Conservation (phyloP, 331 rosid genomes). For the Pyracantha coccinea region DNA sequence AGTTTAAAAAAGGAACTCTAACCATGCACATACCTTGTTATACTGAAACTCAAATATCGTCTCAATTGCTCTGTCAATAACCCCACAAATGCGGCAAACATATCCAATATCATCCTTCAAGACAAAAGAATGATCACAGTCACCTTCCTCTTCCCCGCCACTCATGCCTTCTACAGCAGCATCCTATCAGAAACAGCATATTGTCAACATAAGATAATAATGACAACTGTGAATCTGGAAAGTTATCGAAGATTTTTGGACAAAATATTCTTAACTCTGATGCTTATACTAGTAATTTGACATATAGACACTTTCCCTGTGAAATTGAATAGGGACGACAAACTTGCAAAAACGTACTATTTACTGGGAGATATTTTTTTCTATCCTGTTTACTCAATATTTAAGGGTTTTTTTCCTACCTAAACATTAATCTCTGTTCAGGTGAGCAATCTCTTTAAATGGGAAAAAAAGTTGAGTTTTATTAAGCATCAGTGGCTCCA, state of each 20-base stretch:
- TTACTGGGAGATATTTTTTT: neutral
- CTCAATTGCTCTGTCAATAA: conserved; percentile 67
- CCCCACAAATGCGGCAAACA: conserved; percentile 91
- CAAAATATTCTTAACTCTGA: neutral
- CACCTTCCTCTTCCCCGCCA: conserved; percentile 43
- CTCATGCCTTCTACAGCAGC: conserved; percentile 28
- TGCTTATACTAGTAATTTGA: neutral
- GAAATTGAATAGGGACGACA: neutral
- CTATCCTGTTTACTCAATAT: neutral
- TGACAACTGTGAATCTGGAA: neutral
- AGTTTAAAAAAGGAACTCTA: too few species aligned
- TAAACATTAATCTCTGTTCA: neutral
- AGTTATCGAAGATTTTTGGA: neutral
- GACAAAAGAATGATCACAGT: conserved; percentile 88
- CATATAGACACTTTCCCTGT: neutral
- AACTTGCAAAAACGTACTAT: neutral
- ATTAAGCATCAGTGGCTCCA: neutral
- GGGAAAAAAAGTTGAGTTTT: neutral
- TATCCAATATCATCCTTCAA: conserved; percentile 89
- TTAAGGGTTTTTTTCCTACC: neutral
- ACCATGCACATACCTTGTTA: conserved; percentile 41
- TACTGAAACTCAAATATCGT: conserved; percentile 88
- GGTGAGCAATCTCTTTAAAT: neutral
- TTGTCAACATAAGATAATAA: neutral
- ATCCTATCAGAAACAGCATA: conserved; percentile 41